phyloP scores from a whole-genome alignment of 1,139 yeast genomes.

The Suhomyces bribrorum region DNA sequence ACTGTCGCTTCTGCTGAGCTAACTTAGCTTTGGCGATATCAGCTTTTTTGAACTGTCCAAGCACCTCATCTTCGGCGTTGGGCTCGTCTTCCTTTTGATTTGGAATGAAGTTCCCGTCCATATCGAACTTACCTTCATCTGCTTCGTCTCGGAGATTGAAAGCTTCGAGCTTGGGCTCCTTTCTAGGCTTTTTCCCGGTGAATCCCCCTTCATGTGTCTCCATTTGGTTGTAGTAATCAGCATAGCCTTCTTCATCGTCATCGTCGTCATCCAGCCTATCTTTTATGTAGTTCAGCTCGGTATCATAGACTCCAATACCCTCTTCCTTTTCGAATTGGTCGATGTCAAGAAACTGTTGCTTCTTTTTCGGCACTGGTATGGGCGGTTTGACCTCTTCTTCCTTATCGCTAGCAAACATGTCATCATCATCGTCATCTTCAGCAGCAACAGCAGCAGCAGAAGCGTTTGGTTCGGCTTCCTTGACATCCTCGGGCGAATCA shows the following conservation, averaged over 20 bases:
- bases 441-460: constrained; percentile 10
- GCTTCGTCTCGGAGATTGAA: constrained; percentile 61
- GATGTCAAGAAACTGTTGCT: constrained; percentile 34
- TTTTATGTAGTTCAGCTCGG: constrained; percentile 10
- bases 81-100: constrained; percentile 32
- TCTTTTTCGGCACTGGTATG: constrained; percentile 1
- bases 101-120: constrained; percentile 60
- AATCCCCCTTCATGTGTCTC: too few relatives aligned
- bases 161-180: constrained; percentile 43
- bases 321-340: constrained; percentile 26
- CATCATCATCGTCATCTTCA: constrained; percentile 28
- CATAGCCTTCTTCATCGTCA: constrained; percentile 5
- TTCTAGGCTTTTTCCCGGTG: constrained; percentile 4
- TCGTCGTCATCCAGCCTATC: constrained; percentile 10
- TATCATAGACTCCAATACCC: constrained; percentile 17
- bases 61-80: constrained; percentile 48
- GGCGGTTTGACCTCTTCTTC: constrained; percentile 7
- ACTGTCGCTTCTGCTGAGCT: constrained; percentile 38
- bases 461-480: neutral
- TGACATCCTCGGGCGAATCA: neutral
- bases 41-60: constrained; percentile 38
- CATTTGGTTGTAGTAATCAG: constrained; percentile 8
- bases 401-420: constrained; percentile 38
- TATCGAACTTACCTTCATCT: constrained; percentile 62
- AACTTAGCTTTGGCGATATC: constrained; percentile 51